phyloP scores from a whole-genome alignment of 2,329 filamentous ascomycete species.

The Colletotrichum sp. region DNA sequence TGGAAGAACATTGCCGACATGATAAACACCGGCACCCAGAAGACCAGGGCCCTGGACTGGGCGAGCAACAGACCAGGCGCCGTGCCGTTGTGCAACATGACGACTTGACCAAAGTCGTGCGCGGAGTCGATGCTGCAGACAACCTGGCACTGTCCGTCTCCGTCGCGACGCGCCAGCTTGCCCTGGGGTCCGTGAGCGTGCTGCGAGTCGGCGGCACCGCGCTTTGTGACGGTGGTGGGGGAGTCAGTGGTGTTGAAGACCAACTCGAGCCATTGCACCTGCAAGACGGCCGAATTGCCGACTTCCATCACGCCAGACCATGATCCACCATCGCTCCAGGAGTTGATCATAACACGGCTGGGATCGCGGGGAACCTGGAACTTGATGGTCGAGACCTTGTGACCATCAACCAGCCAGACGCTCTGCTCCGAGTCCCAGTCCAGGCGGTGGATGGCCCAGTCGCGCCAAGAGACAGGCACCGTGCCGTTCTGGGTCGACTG shows the following conservation, averaged over 20 bases:
- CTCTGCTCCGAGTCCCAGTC: slow-evolving; percentile 62
- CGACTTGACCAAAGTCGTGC: slow-evolving; percentile 39
- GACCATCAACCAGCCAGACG: slow-evolving; percentile 61
- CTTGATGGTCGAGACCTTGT: slow-evolving; percentile 54
- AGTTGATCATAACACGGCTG: slow-evolving; percentile 60
- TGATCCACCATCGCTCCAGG: slow-evolving; percentile 65
- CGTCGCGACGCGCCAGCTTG: slow-evolving; percentile 7
- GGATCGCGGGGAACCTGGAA: slow-evolving; percentile 61
- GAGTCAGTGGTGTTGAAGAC: slow-evolving; percentile 52
- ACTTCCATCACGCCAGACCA: slow-evolving; percentile 66
- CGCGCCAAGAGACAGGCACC: slow-evolving; percentile 53
- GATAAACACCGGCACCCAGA: slow-evolving; percentile 19
- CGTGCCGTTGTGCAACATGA: slow-evolving; percentile 32
- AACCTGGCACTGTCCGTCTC: slow-evolving; percentile 24
- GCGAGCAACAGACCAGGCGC: slow-evolving; percentile 24
- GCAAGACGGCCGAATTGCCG: slow-evolving; percentile 54
- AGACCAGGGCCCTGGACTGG: slow-evolving; percentile 18
- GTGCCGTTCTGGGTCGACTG: slow-evolving; percentile 53
- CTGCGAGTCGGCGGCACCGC: not conserved
- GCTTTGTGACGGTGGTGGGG: not conserved
- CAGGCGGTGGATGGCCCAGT: slow-evolving; percentile 64
- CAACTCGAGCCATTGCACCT: slow-evolving; percentile 69
- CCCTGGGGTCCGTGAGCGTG: not conserved
- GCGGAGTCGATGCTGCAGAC: slow-evolving; percentile 42
- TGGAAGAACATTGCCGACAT: slow-evolving; percentile 11